These are phyloP conservation scores for Rubia balearica DNA, from an alignment of 305 asterid genomes.

Conservation along the genomic window DNA sequence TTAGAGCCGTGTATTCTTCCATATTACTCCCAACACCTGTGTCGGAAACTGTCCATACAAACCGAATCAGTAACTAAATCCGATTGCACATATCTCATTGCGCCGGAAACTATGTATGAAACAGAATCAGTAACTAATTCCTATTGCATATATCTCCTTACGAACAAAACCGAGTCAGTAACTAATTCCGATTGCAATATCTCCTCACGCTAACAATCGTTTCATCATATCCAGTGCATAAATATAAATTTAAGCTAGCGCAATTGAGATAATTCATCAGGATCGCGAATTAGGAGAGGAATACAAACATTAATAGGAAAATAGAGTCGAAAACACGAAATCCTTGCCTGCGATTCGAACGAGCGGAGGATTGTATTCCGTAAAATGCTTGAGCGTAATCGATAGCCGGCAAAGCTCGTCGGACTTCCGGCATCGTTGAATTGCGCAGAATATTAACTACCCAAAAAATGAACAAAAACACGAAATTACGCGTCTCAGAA, in stretches of 20 bases:
- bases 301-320: no score
- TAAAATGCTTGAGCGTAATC: constrained; percentile 32
- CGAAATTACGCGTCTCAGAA: neutral
- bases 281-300: neutral
- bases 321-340: neutral
- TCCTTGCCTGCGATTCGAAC: constrained; percentile 58
- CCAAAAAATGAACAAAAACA: neutral
- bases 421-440: constrained; percentile 63
- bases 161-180: no score
- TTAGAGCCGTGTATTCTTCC: constrained; percentile 52
- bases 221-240: no score
- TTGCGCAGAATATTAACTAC: constrained; percentile 63
- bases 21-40: constrained; percentile 62
- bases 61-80: neutral
- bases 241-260: neutral
- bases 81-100: constrained; percentile 1
- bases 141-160: no score
- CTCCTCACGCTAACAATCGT: no score
- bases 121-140: no score
- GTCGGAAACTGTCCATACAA: constrained; percentile 66
- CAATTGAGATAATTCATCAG: neutral
- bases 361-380: constrained; percentile 30
- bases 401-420: constrained; percentile 73
- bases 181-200: no score
- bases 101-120: no score